These are phyloP conservation scores for Myxozyma sirexii DNA, from an alignment of 805 yeast species.

Conservation along the genomic window DNA sequence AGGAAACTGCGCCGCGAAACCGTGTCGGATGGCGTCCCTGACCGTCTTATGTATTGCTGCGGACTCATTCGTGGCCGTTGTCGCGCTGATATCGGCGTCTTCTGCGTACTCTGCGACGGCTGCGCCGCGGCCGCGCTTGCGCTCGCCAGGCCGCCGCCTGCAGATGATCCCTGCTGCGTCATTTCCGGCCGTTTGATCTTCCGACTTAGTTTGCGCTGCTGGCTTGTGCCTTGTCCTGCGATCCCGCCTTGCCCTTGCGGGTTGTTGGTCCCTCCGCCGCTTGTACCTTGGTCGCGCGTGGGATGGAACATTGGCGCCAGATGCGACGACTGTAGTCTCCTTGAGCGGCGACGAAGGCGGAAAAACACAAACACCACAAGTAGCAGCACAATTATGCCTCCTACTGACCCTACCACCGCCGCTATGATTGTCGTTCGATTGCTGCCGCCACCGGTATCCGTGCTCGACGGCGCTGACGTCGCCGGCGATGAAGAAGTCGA, in stretches of 20 bases:
- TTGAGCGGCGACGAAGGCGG: slow-evolving; percentile 11
- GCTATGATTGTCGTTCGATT: slow-evolving; percentile 21
- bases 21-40: slow-evolving; percentile 5
- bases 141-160: background rate
- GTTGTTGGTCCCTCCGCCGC: background rate
- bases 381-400: slow-evolving; percentile 13
- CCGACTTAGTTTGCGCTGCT: slow-evolving; percentile 8
- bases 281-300: background rate
- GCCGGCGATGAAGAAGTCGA: slow-evolving; percentile 5
- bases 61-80: background rate
- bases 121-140: background rate
- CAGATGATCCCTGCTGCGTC: background rate
- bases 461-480: background rate
- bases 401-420: slow-evolving; percentile 26
- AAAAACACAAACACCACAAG: slow-evolving; percentile 9
- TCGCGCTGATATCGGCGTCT: background rate
- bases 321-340: background rate
- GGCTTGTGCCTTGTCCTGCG: background rate
- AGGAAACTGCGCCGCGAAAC: background rate
- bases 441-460: background rate
- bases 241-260: background rate
- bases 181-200: slow-evolving; percentile 9
- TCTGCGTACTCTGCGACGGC: background rate
- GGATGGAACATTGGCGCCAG: background rate
- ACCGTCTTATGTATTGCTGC: background rate